phyloP scores from a whole-genome alignment of 2,329 filamentous ascomycete species.

The Myriangium duriaei region DNA sequence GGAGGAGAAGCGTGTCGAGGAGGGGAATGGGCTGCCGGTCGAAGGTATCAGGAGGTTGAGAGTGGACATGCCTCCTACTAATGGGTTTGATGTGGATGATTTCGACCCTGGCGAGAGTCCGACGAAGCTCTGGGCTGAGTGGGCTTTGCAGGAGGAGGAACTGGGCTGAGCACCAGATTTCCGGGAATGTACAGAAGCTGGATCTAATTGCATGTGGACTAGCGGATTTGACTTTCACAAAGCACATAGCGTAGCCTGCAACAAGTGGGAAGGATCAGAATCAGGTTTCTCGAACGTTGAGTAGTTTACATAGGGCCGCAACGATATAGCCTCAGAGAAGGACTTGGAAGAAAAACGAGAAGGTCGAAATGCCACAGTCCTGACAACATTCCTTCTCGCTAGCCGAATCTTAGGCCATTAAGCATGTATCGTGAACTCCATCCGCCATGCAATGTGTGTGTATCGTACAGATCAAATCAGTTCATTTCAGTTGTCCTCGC shows the following conservation, averaged over 20 bases:
- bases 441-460: slow-evolving; percentile 14
- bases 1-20: background rate
- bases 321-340: background rate
- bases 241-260: too few species aligned
- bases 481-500: slow-evolving; percentile 25
- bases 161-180: too few species aligned
- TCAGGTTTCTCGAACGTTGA: too few species aligned
- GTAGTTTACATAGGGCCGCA: background rate
- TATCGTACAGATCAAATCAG: background rate
- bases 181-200: too few species aligned
- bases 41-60: background rate
- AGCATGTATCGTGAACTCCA: slow-evolving; percentile 8
- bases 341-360: background rate
- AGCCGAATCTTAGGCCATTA: background rate
- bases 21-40: background rate
- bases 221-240: too few species aligned
- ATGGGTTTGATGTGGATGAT: slow-evolving; percentile 8
- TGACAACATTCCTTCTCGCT: too few species aligned
- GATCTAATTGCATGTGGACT: too few species aligned
- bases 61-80: slow-evolving; percentile 3
- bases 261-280: too few species aligned
- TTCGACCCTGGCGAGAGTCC: slow-evolving; percentile 19
- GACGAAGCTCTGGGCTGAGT: slow-evolving; percentile 25
- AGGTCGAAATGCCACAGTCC: too few species aligned
- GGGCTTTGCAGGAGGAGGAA: slow-evolving; percentile 20